Evolutionary conservation across 1,284 basidiomycete genomes (phyloP).

Genomic region (Flammula alnicola): DNA sequence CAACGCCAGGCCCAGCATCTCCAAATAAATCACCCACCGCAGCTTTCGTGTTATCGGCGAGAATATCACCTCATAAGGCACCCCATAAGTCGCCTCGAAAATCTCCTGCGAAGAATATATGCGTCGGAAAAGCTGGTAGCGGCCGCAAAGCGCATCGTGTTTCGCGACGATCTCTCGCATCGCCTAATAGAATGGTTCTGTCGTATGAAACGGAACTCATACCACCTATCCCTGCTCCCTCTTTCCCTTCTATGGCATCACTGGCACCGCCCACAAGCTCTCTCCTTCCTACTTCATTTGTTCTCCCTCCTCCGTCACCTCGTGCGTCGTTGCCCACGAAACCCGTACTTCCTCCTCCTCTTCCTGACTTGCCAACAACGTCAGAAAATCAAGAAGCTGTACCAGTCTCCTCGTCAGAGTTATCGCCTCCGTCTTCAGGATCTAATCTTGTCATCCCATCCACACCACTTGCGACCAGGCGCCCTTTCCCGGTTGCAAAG

Average conservation of each 20-base stretch:
- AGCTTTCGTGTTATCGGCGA: conserved; percentile 36
- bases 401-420: conserved; percentile 3
- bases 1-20: conserved; percentile 41
- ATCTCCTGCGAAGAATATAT: conserved; percentile 38
- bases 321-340: conserved; percentile 56
- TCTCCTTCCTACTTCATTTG: conserved; percentile 65
- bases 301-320: conserved; percentile 75
- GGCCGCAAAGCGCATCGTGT: conserved; percentile 48
- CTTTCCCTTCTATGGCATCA: conserved; percentile 29
- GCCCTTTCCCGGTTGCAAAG: conserved; percentile 70
- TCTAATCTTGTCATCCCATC: conserved; percentile 22
- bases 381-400: conserved; percentile 11
- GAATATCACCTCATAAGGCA: conserved; percentile 39
- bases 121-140: conserved; percentile 46
- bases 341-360: conserved; percentile 39
- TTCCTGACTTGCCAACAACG: conserved; percentile 26
- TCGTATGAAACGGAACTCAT: conserved; percentile 73
- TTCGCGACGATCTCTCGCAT: conserved; percentile 48
- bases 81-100: conserved; percentile 40
- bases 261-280: conserved; percentile 33
- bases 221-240: conserved; percentile 42
- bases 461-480: conserved; percentile 35
- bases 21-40: conserved; percentile 15
- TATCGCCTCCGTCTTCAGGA: conserved; percentile 22
- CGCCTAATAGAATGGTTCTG: conserved; percentile 47